These are phyloP conservation scores for Eucalyptus victrix DNA, from an alignment of 345 rosid species.

Conservation along the genomic window DNA sequence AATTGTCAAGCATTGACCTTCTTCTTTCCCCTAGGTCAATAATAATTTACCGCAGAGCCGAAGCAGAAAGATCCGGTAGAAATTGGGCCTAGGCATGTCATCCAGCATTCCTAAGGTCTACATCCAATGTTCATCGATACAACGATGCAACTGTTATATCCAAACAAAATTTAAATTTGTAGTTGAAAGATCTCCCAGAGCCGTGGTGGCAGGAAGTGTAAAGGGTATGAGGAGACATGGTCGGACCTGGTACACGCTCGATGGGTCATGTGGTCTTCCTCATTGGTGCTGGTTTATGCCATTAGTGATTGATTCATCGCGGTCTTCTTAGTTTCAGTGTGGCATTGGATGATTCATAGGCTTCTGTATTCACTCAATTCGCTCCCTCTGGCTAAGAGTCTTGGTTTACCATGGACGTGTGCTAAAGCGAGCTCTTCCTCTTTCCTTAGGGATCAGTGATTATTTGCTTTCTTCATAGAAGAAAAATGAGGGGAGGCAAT, in stretches of 20 bases:
- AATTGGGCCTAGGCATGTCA: not conserved
- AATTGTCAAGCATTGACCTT: not conserved
- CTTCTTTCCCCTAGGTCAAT: not conserved
- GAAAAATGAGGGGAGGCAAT: not conserved
- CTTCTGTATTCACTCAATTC: not conserved
- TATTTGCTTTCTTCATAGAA: not conserved
- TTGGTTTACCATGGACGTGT: not conserved
- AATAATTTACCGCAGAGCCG: not conserved
- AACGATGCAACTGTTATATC: not conserved
- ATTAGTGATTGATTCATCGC: not conserved
- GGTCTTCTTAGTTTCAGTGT: not conserved
- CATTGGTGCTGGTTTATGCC: not conserved
- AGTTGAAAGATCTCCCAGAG: not conserved
- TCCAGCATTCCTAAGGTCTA: not conserved
- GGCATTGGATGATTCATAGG: not conserved
- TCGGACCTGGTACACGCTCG: not conserved
- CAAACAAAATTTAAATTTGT: not conserved
- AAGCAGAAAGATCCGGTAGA: not conserved
- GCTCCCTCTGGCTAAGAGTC: not conserved
- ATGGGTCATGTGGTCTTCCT: not conserved
- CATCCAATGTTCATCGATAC: not conserved
- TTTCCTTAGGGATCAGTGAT: not conserved
- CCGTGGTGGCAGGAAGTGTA: not conserved
- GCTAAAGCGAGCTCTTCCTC: not conserved
- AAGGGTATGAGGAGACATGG: not conserved